Conservation (phyloP, 2,329 filamentous ascomycete species). For the Apiospora phragmitis region DNA sequence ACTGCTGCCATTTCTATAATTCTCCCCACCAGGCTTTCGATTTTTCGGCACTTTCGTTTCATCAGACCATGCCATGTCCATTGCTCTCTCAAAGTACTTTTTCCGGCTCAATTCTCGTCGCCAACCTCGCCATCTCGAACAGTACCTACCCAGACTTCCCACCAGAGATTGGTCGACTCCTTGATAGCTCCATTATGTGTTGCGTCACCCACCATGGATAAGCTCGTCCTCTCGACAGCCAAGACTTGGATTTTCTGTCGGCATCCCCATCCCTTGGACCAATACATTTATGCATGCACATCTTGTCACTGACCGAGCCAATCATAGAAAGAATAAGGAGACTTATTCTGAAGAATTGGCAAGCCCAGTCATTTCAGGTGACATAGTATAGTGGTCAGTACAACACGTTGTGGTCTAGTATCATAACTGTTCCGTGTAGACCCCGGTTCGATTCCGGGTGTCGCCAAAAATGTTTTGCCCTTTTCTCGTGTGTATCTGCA, state of each 20-base stretch:
- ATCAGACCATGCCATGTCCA: not conserved
- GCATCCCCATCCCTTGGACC: not conserved
- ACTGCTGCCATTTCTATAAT: no score
- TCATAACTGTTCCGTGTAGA: conserved; percentile 10
- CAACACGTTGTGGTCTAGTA: conserved; percentile 6
- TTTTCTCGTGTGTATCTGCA: not conserved
- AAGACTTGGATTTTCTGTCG: not conserved
- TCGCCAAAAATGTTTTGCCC: conserved; percentile 7
- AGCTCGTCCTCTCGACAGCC: not conserved
- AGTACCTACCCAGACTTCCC: not conserved
- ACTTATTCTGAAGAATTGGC: not conserved
- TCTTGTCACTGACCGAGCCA: not conserved
- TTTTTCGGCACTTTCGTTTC: not conserved
- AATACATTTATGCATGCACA: not conserved
- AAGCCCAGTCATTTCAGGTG: conserved; percentile 1
- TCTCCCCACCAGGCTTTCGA: not conserved
- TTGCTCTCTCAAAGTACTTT: not conserved
- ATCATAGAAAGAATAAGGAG: not conserved
- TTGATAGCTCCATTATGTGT: not conserved
- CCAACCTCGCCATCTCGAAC: not conserved
- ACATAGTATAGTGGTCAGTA: conserved; percentile 15
- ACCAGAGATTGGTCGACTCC: not conserved
- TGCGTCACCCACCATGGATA: not conserved
- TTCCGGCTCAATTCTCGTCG: not conserved
- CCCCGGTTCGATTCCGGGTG: conserved; percentile 16